Conservation (phyloP, 2,329 filamentous ascomycete genomes). For the Colletotrichum gloeosporioides region DNA sequence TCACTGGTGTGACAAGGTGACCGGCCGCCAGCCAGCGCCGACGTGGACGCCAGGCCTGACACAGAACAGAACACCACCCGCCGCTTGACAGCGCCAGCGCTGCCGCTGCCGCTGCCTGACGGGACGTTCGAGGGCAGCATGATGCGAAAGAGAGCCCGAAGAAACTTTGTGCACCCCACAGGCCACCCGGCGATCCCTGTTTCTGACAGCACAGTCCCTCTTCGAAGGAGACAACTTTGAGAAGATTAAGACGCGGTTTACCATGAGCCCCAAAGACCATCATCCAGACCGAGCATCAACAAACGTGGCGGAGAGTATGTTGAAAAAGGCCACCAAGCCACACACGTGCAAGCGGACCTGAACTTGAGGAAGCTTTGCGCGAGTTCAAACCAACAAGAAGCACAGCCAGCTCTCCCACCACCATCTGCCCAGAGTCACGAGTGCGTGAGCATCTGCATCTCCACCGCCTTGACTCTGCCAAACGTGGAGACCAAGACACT, state of each 20-base stretch:
- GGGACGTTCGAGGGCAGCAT: not conserved
- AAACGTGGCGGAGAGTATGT: not conserved
- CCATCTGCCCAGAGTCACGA: not conserved
- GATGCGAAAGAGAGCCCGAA: not conserved
- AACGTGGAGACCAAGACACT: not conserved
- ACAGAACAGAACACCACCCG: not conserved
- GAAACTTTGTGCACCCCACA: not conserved
- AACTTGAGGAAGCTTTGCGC: not conserved
- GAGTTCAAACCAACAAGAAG: not conserved
- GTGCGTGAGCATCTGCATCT: not conserved
- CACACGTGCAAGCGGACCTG: not conserved
- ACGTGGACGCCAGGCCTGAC: not conserved
- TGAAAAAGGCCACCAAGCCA: not conserved
- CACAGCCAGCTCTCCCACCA: not conserved
- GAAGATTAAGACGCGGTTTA: not conserved
- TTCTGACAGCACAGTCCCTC: not conserved
- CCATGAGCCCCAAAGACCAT: not conserved
- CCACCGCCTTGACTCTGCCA: not conserved
- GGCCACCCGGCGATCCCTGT: not conserved
- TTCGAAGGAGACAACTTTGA: not conserved
- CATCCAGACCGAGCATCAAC: not conserved
- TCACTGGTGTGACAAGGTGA: slow-evolving; percentile 11
- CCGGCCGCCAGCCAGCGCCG: not conserved
- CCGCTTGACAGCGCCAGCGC: not conserved
- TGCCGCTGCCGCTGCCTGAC: not conserved